A percentile compares a stretch with the other conserved stretches of the same genome.
These are phyloP conservation scores for Emydomyces testavorans DNA, from an alignment of 2,329 filamentous ascomycete genomes.

Conservation along the genomic window DNA sequence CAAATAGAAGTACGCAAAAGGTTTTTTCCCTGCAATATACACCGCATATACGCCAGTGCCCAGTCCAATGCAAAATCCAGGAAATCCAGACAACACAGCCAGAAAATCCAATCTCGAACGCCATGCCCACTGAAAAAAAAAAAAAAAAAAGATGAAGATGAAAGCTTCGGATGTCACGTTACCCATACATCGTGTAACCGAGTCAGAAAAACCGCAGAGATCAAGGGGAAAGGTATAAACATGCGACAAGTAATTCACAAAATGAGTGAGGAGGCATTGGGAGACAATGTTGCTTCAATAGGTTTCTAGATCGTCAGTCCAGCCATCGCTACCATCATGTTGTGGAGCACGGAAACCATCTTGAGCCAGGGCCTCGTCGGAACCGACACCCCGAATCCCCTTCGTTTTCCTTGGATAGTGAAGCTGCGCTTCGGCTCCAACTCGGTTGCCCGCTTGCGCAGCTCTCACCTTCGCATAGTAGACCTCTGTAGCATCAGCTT, in stretches of 20 bases:
- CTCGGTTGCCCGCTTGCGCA: slow-evolving; percentile 55
- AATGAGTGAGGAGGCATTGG: not conserved
- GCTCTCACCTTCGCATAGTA: slow-evolving; percentile 71
- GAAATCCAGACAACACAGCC: too few relatives aligned
- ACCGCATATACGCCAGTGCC: not conserved
- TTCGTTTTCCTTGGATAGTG: slow-evolving; percentile 32
- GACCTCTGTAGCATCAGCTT: slow-evolving; percentile 61
- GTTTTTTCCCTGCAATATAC: too few relatives aligned
- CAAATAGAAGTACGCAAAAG: too few relatives aligned
- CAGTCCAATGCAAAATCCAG: not conserved
- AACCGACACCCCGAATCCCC: slow-evolving; percentile 39
- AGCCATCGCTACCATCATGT: slow-evolving; percentile 42
- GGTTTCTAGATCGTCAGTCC: slow-evolving; percentile 42
- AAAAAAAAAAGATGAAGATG: not conserved
- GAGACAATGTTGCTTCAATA: slow-evolving; percentile 22
- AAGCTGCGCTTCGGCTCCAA: slow-evolving; percentile 33
- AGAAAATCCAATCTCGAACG: too few relatives aligned
- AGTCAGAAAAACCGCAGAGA: not conserved
- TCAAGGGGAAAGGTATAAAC: slow-evolving; percentile 16
- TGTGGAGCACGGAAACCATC: slow-evolving; percentile 36
- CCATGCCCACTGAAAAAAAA: too few relatives aligned
- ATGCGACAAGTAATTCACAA: slow-evolving; percentile 15
- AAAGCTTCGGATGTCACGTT: not conserved
- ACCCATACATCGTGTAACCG: not conserved
- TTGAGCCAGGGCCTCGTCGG: slow-evolving; percentile 31